Percentiles rank a stretch among this genome's conserved stretches.
Evolutionary conservation across 2,329 filamentous ascomycete species (phyloP).

Genomic region (Alternaria consortialis): DNA sequence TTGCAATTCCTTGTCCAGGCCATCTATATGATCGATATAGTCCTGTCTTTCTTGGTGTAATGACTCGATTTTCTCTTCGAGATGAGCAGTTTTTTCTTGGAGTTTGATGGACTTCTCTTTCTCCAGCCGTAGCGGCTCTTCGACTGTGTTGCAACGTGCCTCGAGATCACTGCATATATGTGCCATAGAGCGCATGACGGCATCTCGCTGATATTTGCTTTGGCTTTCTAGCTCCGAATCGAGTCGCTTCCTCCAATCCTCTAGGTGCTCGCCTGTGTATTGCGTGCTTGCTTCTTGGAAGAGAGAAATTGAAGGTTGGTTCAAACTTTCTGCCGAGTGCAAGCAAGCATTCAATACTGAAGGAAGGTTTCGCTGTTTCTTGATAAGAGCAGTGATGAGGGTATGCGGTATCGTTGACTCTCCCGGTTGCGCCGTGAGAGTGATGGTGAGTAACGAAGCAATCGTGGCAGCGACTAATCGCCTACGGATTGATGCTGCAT

Average conservation of each 20-base stretch:
- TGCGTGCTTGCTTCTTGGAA: slow-evolving; percentile 54
- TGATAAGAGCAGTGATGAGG: slow-evolving; percentile 35
- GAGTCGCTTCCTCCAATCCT: slow-evolving; percentile 62
- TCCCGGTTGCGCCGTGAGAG: slow-evolving; percentile 27
- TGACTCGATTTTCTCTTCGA: slow-evolving; percentile 49
- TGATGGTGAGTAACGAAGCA: slow-evolving; percentile 40
- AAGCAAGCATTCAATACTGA: slow-evolving; percentile 21
- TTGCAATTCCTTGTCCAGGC: slow-evolving; percentile 49
- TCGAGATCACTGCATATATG: slow-evolving; percentile 66
- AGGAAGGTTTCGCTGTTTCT: slow-evolving; percentile 38
- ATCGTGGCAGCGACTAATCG: slow-evolving; percentile 34
- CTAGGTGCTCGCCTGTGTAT: slow-evolving; percentile 37
- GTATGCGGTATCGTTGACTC: slow-evolving; percentile 26
- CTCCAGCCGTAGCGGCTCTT: slow-evolving; percentile 62
- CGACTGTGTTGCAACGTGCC: slow-evolving; percentile 62
- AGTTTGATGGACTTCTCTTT: slow-evolving; percentile 48
- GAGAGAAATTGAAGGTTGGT: slow-evolving; percentile 32
- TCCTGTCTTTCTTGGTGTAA: slow-evolving; percentile 41
- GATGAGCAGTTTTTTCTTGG: slow-evolving; percentile 39
- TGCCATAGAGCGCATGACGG: slow-evolving; percentile 59
- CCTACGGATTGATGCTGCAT: slow-evolving; percentile 20
- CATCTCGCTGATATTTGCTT: slow-evolving; percentile 55
- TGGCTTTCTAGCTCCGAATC: slow-evolving; percentile 53
- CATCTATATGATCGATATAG: slow-evolving; percentile 42
- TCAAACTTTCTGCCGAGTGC: slow-evolving; percentile 17